Evolutionary conservation across 2,329 filamentous ascomycete species (phyloP).

Genomic region (Cladophialophora yegresii): DNA sequence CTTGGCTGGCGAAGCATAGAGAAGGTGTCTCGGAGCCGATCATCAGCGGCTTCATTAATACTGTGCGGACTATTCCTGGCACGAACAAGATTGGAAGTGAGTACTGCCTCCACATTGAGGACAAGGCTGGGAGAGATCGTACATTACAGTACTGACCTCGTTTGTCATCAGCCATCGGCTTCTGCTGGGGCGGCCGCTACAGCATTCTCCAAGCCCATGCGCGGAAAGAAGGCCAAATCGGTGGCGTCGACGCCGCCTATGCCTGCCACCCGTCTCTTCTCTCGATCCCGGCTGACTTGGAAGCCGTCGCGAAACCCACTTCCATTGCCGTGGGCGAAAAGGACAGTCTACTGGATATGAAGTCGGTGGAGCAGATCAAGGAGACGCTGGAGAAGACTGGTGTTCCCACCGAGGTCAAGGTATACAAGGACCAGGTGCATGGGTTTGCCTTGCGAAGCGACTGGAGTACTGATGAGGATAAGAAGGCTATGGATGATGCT

Average conservation of each 20-base stretch:
- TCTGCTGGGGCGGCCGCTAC: conserved; percentile 52
- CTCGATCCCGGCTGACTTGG: conserved; percentile 48
- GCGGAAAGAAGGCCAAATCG: conserved; percentile 34
- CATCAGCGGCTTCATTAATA: conserved; percentile 49
- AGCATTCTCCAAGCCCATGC: conserved; percentile 42
- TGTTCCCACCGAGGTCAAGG: conserved; percentile 44
- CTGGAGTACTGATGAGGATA: conserved; percentile 47
- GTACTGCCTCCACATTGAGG: neutral
- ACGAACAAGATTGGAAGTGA: conserved; percentile 42
- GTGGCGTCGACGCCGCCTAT: conserved; percentile 47
- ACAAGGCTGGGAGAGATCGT: neutral
- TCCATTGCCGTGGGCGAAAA: conserved; percentile 48
- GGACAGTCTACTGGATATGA: conserved; percentile 47
- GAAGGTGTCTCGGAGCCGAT: conserved; percentile 48
- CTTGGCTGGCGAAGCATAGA: conserved; percentile 49
- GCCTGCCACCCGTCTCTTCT: conserved; percentile 49
- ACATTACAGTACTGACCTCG: neutral
- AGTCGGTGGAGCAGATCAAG: conserved; percentile 45
- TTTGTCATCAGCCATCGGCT: conserved; percentile 42
- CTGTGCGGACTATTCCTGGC: conserved; percentile 44
- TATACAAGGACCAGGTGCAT: conserved; percentile 51
- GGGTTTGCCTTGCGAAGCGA: conserved; percentile 49
- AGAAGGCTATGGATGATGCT: conserved; percentile 52
- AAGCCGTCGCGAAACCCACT: conserved; percentile 45
- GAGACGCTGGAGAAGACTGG: conserved; percentile 47